Evolutionary conservation across 768 basidiomycete genomes (phyloP).

Genomic region (Mycena pura): DNA sequence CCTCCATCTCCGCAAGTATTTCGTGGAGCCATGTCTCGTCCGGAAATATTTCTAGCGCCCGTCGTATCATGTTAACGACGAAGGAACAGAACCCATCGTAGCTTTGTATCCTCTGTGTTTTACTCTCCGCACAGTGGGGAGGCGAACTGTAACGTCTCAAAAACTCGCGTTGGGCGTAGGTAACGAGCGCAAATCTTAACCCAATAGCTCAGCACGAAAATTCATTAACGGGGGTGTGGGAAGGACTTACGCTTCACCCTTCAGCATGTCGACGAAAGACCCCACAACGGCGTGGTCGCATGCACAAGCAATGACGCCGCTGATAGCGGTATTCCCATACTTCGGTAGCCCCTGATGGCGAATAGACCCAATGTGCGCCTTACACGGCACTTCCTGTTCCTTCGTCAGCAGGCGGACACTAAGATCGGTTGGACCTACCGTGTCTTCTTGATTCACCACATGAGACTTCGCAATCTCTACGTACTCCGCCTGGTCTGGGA

Average conservation of each 20-base stretch:
- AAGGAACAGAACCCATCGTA: conserved; percentile 4
- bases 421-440: neutral
- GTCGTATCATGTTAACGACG: neutral
- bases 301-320: neutral
- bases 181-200: neutral
- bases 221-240: neutral
- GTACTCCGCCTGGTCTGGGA: neutral
- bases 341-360: neutral
- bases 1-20: conserved; percentile 6
- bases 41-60: neutral
- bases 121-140: neutral
- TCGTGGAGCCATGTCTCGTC: conserved; percentile 4
- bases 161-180: neutral
- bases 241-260: conserved; percentile 2
- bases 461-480: neutral
- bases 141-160: neutral
- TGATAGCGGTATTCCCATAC: conserved; percentile 6
- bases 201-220: neutral
- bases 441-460: neutral
- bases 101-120: neutral
- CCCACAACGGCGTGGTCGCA: too few species aligned
- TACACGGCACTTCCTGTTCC: too few species aligned
- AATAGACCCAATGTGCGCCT: neutral
- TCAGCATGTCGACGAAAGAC: conserved; percentile 5
- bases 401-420: neutral